Base-by-base conservation (phyloP, 2,329 filamentous ascomycete species). In the Fusarium veterinarium region DNA sequence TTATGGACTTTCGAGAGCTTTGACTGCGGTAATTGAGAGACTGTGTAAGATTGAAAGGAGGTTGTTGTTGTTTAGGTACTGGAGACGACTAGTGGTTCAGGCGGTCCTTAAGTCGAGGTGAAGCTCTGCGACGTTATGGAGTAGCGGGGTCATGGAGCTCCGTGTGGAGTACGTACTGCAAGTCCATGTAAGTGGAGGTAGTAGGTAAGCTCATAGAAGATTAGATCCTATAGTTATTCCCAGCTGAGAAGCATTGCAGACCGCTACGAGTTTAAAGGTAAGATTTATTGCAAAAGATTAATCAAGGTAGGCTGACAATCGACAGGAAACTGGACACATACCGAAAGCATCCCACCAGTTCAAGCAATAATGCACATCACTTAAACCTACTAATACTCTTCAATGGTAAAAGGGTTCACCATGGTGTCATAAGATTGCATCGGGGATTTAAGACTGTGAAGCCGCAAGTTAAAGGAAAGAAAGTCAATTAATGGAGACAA, bases 91-190 rank as follows among this genome's bases (percentile, higher is more conserved):
- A 30, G 55, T 56, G 48, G 51, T 46, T 55, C 41, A 45, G 58
- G 41, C n/a, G 40, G 60, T 52, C 35, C 42, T 33, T 23, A 38
- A 35, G 69, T 70, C 35, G 42, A 69, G 42, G 64, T 69, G 66
- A 73, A 73, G 71, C 72, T 68, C 67, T 66, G 66, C 45, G 62
- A 73, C 67, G 73, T 69, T 74, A 67, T 64, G 55, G 60, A 68
- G 74, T 74, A 68, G 75, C 72, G 75, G 75, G 74, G 74, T 75
- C 62, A 62, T 62, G 53, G 58, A 77, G 75, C 72, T 76, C 63
- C 33, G 46, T 53, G 64, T 63, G 67, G 61, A 57, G 57, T 72
- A 75, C 69, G 60, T 70, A 71, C 63, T 61, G 40, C 35, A 28
- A 41, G 35, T 45, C 55, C 48, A 59, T 60, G 64, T 67, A 40